Conservation (phyloP, 805 yeast species). For the Myxozyma udenii region DNA sequence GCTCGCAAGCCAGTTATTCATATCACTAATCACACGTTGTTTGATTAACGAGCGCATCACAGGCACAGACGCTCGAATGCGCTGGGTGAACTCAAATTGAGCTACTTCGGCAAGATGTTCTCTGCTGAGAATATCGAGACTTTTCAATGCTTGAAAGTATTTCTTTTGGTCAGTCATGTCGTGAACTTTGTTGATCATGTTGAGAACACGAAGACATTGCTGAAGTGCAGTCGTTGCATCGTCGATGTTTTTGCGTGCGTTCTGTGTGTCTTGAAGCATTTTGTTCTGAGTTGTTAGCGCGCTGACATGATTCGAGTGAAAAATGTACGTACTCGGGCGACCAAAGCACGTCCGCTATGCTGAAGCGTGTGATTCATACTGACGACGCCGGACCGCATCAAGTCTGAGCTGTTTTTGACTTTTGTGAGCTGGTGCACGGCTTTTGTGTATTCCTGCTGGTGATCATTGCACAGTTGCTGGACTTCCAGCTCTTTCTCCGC, state of each 20-base stretch:
- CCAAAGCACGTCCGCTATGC: slow-evolving; percentile 63
- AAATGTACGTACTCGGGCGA: slow-evolving; percentile 40
- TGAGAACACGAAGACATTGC: slow-evolving; percentile 75
- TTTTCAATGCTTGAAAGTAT: slow-evolving; percentile 81
- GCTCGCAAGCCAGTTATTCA: slow-evolving; percentile 56
- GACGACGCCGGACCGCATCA: slow-evolving; percentile 53
- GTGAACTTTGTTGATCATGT: slow-evolving; percentile 80
- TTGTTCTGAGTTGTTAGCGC: slow-evolving; percentile 46
- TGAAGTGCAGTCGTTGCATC: slow-evolving; percentile 68
- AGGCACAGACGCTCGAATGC: slow-evolving; percentile 70
- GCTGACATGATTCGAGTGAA: slow-evolving; percentile 1
- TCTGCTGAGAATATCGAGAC: slow-evolving; percentile 68
- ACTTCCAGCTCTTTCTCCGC: slow-evolving; percentile 60
- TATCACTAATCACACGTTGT: slow-evolving; percentile 60
- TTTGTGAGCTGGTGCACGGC: slow-evolving; percentile 61
- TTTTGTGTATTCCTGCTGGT: slow-evolving; percentile 48
- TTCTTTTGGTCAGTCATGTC: slow-evolving; percentile 70
- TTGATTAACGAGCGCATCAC: slow-evolving; percentile 66
- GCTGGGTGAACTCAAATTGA: slow-evolving; percentile 69
- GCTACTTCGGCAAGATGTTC: slow-evolving; percentile 64
- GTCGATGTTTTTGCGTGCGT: slow-evolving; percentile 61
- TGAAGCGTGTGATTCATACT: slow-evolving; percentile 58
- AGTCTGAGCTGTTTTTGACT: slow-evolving; percentile 57
- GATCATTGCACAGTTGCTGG: slow-evolving; percentile 57
- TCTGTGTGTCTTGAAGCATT: slow-evolving; percentile 56